phyloP scores from a whole-genome alignment of 306 rosid species.

The Sphenostylis stenocarpa region DNA sequence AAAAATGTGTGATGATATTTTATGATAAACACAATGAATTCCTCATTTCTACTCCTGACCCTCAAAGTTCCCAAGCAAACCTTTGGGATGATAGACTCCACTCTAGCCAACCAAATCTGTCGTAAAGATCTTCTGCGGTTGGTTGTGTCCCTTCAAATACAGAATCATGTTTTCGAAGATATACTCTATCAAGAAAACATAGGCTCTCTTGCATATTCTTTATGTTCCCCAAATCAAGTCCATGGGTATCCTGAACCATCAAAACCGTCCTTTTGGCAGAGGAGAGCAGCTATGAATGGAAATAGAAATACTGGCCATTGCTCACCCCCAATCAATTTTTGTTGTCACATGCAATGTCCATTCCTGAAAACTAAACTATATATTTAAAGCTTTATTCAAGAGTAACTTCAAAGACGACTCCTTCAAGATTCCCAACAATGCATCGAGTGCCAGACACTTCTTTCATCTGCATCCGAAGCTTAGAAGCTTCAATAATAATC shows the following conservation, averaged over 20 bases:
- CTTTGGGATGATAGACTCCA: not conserved
- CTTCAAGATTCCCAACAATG: slow-evolving; percentile 62
- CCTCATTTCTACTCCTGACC: not conserved
- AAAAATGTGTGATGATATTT: not conserved
- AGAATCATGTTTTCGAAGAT: not conserved
- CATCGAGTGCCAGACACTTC: slow-evolving; percentile 69
- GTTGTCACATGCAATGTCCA: not conserved
- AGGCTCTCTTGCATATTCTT: slow-evolving; percentile 13
- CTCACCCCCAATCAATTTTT: not conserved
- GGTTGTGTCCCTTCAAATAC: not conserved
- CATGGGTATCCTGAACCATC: not conserved
- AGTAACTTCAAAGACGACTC: slow-evolving; percentile 72
- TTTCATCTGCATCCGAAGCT: slow-evolving; percentile 60
- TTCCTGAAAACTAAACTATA: not conserved
- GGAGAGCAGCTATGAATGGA: slow-evolving; percentile 7
- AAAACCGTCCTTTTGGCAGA: not conserved
- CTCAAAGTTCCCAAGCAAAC: not conserved
- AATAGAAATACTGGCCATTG: not conserved
- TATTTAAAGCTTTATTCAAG: slow-evolving; percentile 38
- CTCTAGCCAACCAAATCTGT: not conserved
- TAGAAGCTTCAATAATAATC: slow-evolving; percentile 61
- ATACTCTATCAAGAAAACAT: not conserved
- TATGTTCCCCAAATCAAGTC: not conserved
- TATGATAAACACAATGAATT: not conserved
- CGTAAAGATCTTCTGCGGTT: not conserved